These are phyloP conservation scores for Arthrobotrys musiformis DNA, from an alignment of 2,329 filamentous ascomycete genomes.

Conservation along the genomic window DNA sequence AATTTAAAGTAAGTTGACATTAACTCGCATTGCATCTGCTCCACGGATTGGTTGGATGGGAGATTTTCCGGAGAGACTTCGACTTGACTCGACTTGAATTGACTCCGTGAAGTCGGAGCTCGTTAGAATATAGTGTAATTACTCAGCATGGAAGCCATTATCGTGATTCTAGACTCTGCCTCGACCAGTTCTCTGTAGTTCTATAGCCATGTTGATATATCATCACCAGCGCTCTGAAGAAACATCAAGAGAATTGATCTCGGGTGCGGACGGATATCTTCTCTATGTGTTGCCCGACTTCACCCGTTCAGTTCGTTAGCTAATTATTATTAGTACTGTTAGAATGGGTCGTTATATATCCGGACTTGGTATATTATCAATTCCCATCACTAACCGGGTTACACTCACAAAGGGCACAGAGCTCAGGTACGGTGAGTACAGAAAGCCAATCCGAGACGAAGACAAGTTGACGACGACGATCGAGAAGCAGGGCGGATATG, in stretches of 20 bases:
- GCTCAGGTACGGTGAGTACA: too few relatives aligned
- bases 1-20: too few relatives aligned
- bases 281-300: neutral
- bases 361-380: too few relatives aligned
- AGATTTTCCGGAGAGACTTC: neutral
- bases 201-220: neutral
- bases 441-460: too few relatives aligned
- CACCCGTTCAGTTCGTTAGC: neutral
- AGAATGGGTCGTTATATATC: too few relatives aligned
- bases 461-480: too few relatives aligned
- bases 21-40: too few relatives aligned
- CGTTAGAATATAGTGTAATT: neutral
- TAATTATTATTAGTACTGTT: too few relatives aligned
- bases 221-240: too few relatives aligned
- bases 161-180: neutral
- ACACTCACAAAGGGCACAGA: too few relatives aligned
- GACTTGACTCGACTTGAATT: neutral
- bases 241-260: neutral
- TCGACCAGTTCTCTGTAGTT: neutral
- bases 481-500: too few relatives aligned
- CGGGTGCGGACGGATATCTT: neutral
- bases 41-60: neutral
- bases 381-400: too few relatives aligned
- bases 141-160: conserved; percentile 7
- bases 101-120: neutral